Base-by-base conservation (phyloP, 208 protist species). In the Jaenimonas drosophilae region DNA sequence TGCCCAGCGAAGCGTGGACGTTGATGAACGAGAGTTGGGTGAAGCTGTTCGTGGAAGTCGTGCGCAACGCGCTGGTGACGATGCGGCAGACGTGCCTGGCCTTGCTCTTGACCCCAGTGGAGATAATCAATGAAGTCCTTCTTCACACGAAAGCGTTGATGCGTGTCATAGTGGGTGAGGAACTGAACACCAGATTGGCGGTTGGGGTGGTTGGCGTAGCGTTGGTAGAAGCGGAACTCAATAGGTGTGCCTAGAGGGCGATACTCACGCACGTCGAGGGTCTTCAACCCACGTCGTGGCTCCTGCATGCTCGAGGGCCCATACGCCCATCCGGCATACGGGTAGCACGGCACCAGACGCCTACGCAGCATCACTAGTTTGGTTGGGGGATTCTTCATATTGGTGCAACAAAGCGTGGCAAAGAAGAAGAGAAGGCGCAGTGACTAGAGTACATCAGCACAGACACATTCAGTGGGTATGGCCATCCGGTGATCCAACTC, bases 71-170 rank as follows among this genome's bases (percentile, higher is more conserved):
- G 87, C 51, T 91, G 81, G 54, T 91, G 82, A 14, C 87, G 82
- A 60, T 94, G 87, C 24, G 82, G 87, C 16, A 91, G 65, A 5
- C 79, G 73, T 17, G 87, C 87, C 68, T 91, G 81, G 4, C 87
- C 87, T 54, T 91, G 87, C 64, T 91, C 82, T 28, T 72, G 79
- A 28, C 87, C 87, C 83, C 87, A 94, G 64, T 91, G 68, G 70
- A 94, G 77, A 63, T 91, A 94, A 50, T 94, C 87, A 46, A 94
- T 90, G 55, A 76, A 94, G 62, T 90, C 85, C 53, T 88, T 86
- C 30, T 79, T 94, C 28, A 88, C 78, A 30, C 76, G 76, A 42
- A 86, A 90, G 4, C 85, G 80, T 48, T 94, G 77, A 48, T 94
- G 85, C 6, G 74, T 89, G 56, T 76, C 82, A 69, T 89, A 90